A percentile compares a stretch with the other conserved stretches of the same genome.
phyloP scores from a whole-genome alignment of 2,329 filamentous ascomycete genomes.

The Rutstroemia sp. region DNA sequence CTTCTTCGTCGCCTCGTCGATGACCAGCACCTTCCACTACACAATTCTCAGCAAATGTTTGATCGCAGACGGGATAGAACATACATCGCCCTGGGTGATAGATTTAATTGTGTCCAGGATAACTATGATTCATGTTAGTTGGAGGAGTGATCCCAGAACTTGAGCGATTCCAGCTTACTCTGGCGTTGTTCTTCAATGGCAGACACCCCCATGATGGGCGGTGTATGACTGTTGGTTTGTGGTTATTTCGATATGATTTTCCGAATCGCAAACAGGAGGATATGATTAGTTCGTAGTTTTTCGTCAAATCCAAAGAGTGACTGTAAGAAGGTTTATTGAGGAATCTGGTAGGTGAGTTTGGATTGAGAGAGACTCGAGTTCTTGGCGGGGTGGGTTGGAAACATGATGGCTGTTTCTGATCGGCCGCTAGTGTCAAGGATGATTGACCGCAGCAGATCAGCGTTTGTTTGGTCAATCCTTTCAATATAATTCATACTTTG shows the following conservation, averaged over 20 bases:
- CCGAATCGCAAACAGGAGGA: not conserved
- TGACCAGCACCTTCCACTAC: constrained; percentile 93
- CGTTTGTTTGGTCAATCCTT: no score
- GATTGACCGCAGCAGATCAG: no score
- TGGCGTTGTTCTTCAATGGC: constrained; percentile 79
- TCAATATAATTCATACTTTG: no score
- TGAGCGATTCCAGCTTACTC: constrained; percentile 40
- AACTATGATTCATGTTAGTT: constrained; percentile 39
- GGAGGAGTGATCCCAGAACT: not conserved
- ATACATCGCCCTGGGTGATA: constrained; percentile 75
- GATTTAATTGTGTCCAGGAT: constrained; percentile 67
- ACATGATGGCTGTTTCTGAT: no score
- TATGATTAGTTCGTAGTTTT: not conserved
- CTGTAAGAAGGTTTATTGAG: not conserved
- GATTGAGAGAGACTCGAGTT: no score
- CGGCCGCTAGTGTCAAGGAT: no score
- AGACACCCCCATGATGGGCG: constrained; percentile 49
- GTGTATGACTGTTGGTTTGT: constrained; percentile 4
- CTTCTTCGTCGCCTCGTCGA: constrained; percentile 77
- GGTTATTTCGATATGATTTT: not conserved
- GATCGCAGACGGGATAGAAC: constrained; percentile 23
- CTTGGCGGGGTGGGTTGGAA: no score
- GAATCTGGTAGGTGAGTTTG: not conserved
- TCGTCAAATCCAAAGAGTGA: not conserved
- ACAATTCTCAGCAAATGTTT: constrained; percentile 12